Base-by-base conservation (phyloP, 306 rosid species). In the Quercus dentata region DNA sequence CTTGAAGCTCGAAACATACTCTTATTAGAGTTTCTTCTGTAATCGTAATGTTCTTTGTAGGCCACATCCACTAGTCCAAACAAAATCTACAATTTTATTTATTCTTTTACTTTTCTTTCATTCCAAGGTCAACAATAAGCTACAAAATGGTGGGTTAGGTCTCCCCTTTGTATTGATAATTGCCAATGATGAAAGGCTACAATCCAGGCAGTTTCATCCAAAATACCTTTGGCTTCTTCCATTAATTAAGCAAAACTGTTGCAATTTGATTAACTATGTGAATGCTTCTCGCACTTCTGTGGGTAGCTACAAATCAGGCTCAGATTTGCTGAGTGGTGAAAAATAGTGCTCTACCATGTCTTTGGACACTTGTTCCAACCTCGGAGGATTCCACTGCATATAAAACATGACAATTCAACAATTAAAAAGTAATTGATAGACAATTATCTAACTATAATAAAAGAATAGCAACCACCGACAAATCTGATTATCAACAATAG, bases 361-460 rank as follows among this genome's bases (percentile, higher is more conserved):
- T 78, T 79, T 56, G 51, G 95, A 87, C 62, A 95, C 97, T 85
- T 80, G 87, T 51, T 90, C 97, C 79, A 92, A 78, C 20, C 82
- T 92, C 20, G 97, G 95, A 83, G 99, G 99, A 87, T 95, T 87
- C 99, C 99, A 92, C 97, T 92, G 95, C 81, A 86, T 61, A 75
- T 74, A 52, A 76, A 70, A 54, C 20, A 68, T 9, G 69, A 74
- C 15, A 59, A 19, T 19, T 28, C 69, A 44, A 67, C 46, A 71
- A 61, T 35, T 64, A 70, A 75, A 35, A 74, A 56, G 38, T 30
- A 28, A 35, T 5, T 6, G 18, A 17, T 14, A 6, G 20, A 25
- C n/a, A 67, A 2, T 19, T 6, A 8, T 33, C 12, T 8, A 33
- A 0, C 1, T 13, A 33, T 18, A 17, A 67, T 8, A 31, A 9